These are phyloP conservation scores for Lasiosphaeria miniovina DNA, from an alignment of 495 filamentous ascomycete genomes.

Conservation along the genomic window DNA sequence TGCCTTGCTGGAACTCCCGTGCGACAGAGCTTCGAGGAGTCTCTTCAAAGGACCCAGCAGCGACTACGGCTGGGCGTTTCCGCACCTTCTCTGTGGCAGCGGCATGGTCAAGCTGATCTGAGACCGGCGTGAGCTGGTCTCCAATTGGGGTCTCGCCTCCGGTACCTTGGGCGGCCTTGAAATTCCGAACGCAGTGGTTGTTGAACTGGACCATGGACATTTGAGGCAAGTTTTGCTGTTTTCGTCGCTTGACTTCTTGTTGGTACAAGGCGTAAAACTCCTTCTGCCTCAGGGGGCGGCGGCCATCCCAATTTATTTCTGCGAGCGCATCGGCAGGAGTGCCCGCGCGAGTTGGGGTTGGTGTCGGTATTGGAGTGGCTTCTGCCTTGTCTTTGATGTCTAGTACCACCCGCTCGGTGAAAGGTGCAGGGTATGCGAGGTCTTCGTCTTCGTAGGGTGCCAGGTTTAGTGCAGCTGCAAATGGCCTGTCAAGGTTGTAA, in stretches of 20 bases:
- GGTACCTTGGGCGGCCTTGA: conserved; percentile 15
- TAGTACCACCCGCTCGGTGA: conserved; percentile 24
- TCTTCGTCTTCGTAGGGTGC: conserved; percentile 27
- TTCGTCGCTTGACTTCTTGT: conserved; percentile 17
- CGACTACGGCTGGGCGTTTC: conserved; percentile 4
- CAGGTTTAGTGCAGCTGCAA: conserved; percentile 17
- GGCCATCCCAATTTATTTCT: conserved; percentile 21
- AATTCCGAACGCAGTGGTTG: conserved; percentile 20
- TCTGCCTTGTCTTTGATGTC: conserved; percentile 7
- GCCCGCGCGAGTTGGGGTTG: conserved; percentile 12
- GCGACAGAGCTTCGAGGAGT: conserved; percentile 13
- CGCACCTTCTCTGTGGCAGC: not conserved
- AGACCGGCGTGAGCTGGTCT: not conserved
- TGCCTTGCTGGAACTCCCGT: conserved; percentile 19
- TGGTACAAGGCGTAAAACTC: conserved; percentile 23
- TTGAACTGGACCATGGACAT: conserved; percentile 24
- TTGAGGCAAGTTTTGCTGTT: conserved; percentile 15
- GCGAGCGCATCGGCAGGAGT: conserved; percentile 6
- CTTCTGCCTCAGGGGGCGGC: conserved; percentile 15
- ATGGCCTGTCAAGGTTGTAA: conserved; percentile 20
- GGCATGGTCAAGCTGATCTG: not conserved
- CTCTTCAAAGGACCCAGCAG: conserved; percentile 11
- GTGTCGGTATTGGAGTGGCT: conserved; percentile 17
- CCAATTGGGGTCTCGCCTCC: not conserved
- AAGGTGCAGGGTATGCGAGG: conserved; percentile 25